Evolutionary conservation across 306 rosid species (phyloP), one percentile per base, ranked within the genome.

Genomic region (Cicer chorassanicum): DNA sequence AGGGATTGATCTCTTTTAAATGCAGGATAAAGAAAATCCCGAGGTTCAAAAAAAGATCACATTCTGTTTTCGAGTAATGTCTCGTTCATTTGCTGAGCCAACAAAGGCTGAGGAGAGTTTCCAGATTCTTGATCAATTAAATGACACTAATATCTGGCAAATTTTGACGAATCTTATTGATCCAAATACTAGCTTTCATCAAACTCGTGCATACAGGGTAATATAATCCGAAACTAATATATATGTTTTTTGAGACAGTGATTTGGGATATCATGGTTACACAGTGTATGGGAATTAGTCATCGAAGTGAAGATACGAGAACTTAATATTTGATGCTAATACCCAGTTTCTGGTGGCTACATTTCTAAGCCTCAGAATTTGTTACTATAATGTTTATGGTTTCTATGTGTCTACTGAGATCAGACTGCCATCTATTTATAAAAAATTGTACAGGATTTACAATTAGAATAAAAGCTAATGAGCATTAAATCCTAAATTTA

Each of bases 41-140:
- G 99, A 94, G 86, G 83, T 86, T 75, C 97, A 92, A 73, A 94
- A 94, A 65, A 94, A 92, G 84, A 82, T 92, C 19, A 10, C 78
- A 14, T 92, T 85, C 77, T 81, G 96, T 84, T 90, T 94, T 68
- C 93, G 97, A 51, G 68, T 87, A 42, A 92, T 94, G 96, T 86
- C 99, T 64, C 97, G 99, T 18, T 94, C 96, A 21, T 94, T 91
- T 87, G 87, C 91, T 65, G 97, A 94, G 64, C 89, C 97, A 48
- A 65, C 68, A 78, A 92, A 88, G 86, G 96, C 96, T 36, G 99
- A 94, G 73, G 96, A 94, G 87, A 89, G 80, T 77, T 94, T 88
- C 82, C 97, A 86, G 89, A 83, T 86, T 82, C 93, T 94, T 82
- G 96, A 92, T 89, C 96, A 92, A 72, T 82, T 94, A 84, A 86